Evolutionary conservation across 2,329 filamentous ascomycete species (phyloP).

Genomic region (Achaetomium macrosporum): DNA sequence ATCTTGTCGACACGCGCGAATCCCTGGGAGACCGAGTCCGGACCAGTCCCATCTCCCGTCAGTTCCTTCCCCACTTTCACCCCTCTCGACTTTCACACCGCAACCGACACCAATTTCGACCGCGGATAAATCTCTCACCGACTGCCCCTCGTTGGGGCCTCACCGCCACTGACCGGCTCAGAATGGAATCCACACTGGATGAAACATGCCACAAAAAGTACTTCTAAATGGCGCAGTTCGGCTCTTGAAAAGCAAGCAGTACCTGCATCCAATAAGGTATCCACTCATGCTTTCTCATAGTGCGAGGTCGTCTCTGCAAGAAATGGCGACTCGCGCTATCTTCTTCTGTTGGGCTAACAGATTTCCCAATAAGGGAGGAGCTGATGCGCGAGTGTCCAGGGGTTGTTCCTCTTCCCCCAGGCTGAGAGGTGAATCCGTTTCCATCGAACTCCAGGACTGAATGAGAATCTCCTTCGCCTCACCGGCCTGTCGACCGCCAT

Average conservation of each 20-base stretch:
- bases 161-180: conserved; percentile 12
- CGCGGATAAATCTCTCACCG: conserved; percentile 13
- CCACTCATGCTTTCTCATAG: too few species aligned
- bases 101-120: background rate
- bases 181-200: background rate
- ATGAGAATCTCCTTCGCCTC: background rate
- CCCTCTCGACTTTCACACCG: background rate
- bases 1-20: too few species aligned
- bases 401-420: background rate
- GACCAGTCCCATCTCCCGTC: too few species aligned
- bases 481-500: conserved; percentile 8
- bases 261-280: too few species aligned
- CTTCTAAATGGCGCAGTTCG: conserved; percentile 1
- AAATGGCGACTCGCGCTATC: background rate
- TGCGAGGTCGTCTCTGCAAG: background rate
- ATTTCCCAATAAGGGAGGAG: background rate
- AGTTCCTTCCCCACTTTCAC: background rate
- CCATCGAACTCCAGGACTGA: too few species aligned
- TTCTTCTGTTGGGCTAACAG: background rate
- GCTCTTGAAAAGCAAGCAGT: background rate
- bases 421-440: background rate
- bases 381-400: background rate
- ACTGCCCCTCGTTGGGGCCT: background rate
- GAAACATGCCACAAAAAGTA: conserved; percentile 7
- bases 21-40: too few species aligned